phyloP scores from a whole-genome alignment of 2,329 filamentous ascomycete genomes.

The Diaporthe caulivora region DNA sequence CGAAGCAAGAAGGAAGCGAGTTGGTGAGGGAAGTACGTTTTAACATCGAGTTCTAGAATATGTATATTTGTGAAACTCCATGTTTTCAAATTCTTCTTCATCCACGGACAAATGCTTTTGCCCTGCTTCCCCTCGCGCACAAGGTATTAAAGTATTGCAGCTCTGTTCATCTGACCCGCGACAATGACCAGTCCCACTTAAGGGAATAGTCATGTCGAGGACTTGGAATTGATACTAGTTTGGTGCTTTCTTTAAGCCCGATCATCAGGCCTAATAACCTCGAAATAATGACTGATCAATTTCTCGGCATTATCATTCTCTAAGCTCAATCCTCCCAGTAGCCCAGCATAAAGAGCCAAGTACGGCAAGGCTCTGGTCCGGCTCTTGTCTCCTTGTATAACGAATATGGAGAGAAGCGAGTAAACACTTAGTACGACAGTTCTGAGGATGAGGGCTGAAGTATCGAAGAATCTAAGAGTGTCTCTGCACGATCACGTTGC shows the following conservation, averaged over 20 bases:
- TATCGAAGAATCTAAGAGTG: not conserved
- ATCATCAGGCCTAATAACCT: not conserved
- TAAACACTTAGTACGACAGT: not conserved
- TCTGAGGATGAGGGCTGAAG: not conserved
- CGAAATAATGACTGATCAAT: not conserved
- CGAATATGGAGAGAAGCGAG: not conserved
- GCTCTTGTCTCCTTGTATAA: not conserved
- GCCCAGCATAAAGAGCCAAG: not conserved
- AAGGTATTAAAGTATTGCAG: too few relatives aligned
- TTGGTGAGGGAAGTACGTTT: not conserved
- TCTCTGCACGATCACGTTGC: not conserved
- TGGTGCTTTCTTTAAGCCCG: not conserved
- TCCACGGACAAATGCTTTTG: too few relatives aligned
- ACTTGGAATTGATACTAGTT: too few relatives aligned
- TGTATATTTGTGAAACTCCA: not conserved
- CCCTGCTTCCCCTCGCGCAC: too few relatives aligned
- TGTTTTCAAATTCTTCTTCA: too few relatives aligned
- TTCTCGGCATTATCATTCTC: not conserved
- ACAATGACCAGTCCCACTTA: too few relatives aligned
- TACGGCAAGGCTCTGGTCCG: not conserved
- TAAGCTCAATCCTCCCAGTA: not conserved
- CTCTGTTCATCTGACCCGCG: too few relatives aligned
- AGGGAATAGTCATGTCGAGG: too few relatives aligned
- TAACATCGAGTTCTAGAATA: not conserved
- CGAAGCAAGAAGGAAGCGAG: not conserved